These are phyloP conservation scores for Jatropha podagrica DNA, from an alignment of 441 rosid genomes.

Conservation along the genomic window DNA sequence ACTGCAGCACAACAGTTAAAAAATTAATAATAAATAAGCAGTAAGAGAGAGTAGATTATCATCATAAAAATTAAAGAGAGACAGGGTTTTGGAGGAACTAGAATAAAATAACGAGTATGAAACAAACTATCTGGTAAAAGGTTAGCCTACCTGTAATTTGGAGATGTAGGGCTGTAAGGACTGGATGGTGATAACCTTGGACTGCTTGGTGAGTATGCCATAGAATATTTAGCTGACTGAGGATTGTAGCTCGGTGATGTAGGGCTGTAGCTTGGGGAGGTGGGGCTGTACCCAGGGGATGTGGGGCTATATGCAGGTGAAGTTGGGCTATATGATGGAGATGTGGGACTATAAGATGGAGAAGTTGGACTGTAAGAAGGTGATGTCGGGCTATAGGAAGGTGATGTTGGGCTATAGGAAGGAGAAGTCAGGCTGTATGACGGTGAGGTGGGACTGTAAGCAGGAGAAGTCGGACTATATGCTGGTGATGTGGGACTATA, in stretches of 20 bases:
- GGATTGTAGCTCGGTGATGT: conserved; percentile 45
- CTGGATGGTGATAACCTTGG: conserved; percentile 87
- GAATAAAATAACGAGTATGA: background rate
- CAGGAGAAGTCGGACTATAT: conserved; percentile 85
- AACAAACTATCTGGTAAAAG: background rate
- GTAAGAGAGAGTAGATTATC: background rate
- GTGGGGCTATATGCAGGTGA: conserved; percentile 74
- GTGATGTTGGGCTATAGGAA: conserved; percentile 43
- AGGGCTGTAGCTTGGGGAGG: conserved; percentile 28
- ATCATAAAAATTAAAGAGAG: background rate
- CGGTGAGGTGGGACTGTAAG: conserved; percentile 84
- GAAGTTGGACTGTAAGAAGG: conserved; percentile 76
- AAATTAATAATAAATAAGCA: background rate
- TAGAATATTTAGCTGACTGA: conserved; percentile 72
- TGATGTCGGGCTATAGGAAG: conserved; percentile 64
- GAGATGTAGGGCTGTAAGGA: conserved; percentile 95
- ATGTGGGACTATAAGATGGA: conserved; percentile 79
- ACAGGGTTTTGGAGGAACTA: background rate
- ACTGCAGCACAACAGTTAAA: conserved; percentile 42
- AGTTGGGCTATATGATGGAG: conserved; percentile 79
- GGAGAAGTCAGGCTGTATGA: conserved; percentile 51
- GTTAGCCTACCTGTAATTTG: conserved; percentile 70
- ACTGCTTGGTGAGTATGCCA: conserved; percentile 94
- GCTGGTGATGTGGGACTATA: conserved; percentile 88
- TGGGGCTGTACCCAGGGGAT: conserved; percentile 60